Evolutionary conservation across 2,329 filamentous ascomycete genomes (phyloP), one percentile per base, ranked within the genome.

Genomic region (Diaporthe humulicola): DNA sequence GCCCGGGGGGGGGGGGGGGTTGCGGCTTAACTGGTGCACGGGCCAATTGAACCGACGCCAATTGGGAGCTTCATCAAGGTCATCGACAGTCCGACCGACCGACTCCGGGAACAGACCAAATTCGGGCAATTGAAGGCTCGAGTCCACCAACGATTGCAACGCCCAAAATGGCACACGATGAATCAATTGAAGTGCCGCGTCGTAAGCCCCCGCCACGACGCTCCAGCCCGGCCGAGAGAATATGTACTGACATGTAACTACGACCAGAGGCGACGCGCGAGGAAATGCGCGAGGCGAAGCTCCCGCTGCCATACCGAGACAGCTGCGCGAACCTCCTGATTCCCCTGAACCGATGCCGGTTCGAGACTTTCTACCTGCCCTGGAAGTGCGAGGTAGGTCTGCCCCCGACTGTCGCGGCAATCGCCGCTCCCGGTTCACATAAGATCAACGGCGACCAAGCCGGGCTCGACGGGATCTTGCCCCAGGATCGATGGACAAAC

Each of bases 311-410:
- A 81, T 99, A 99, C 90, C 92, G 97, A 84, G 97, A 99, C 87
- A 96, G 93, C 87, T 99, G 97, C 88, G 97, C 96, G 77, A 92
- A 97, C 86, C 93, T 99, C 61, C 89, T 98, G 77, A 98, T 98
- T 78, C 97, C 97, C 22, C 90, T 99, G 80, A 99, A 99, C 88
- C 93, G 94, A 82, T 99, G 97, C 90, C 95, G 97, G 77, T 90
- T 91, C 86, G 93, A 97, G 80, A 94, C 95, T 77, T 98, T 94
- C 88, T 99, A 98, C 85, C 87, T 98, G 81, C 96, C 96, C 25
- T 99, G 97, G 97, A 98, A 98, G 90, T 99, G 97, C 86, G 92
- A 94, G 90, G 97, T 98, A 90, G 80, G 93, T 86, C 38, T 14
- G 48, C 38, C 40, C 25, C 25, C 45, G 33, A 42, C 28, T 38